phyloP scores from a whole-genome alignment of 2,329 filamentous ascomycete species.

The Hypoxylon rubiginosum region DNA sequence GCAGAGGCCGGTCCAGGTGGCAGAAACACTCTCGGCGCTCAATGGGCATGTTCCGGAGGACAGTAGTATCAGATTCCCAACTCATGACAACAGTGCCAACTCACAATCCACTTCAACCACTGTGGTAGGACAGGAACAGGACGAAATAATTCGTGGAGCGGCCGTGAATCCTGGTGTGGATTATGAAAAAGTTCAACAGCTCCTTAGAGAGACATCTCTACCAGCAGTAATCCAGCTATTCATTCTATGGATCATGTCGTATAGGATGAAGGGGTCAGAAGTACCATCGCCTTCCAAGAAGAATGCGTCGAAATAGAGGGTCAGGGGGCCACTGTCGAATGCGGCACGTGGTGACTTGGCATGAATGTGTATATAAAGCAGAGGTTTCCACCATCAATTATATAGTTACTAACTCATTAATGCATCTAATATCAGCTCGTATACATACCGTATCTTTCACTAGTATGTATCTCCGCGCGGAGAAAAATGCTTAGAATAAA shows the following conservation, averaged over 20 bases:
- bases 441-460: too few species aligned
- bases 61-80: background rate
- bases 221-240: conserved; percentile 12
- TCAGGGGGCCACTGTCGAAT: too few species aligned
- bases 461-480: too few species aligned
- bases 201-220: conserved; percentile 7
- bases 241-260: conserved; percentile 17
- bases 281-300: too few species aligned
- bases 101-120: background rate
- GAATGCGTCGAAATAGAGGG: too few species aligned
- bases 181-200: conserved; percentile 9
- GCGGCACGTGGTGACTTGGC: too few species aligned
- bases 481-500: too few species aligned
- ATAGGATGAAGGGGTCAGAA: background rate
- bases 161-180: background rate
- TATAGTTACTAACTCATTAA: too few species aligned
- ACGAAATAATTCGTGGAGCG: background rate
- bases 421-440: too few species aligned
- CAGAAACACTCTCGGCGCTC: background rate
- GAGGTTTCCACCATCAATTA: too few species aligned
- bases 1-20: background rate
- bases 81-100: background rate
- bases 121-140: conserved; percentile 1
- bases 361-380: too few species aligned
- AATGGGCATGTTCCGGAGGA: background rate